Conservation (phyloP, 2,329 filamentous ascomycete species). For the Zymoseptoria crescenta region DNA sequence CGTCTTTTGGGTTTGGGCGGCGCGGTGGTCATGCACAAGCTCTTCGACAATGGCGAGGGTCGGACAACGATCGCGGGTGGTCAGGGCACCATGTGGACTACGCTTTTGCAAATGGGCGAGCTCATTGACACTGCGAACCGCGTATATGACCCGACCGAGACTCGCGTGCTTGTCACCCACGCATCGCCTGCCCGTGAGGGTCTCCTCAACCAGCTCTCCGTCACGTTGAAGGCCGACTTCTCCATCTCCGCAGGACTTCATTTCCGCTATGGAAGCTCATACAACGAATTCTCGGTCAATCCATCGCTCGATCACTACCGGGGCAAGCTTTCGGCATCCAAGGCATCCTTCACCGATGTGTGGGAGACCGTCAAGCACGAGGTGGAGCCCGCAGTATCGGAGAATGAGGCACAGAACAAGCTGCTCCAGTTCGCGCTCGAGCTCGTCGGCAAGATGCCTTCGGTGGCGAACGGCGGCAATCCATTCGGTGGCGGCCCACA, state of each 20-base stretch:
- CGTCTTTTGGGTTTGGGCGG: slow-evolving; percentile 87
- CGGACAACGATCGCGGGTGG: slow-evolving; percentile 96
- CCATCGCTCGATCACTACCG: slow-evolving; percentile 97
- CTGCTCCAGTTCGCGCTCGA: slow-evolving; percentile 84
- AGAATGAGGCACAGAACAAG: slow-evolving; percentile 90
- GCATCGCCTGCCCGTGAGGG: slow-evolving; percentile 94
- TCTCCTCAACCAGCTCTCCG: slow-evolving; percentile 93
- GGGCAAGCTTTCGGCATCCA: slow-evolving; percentile 93
- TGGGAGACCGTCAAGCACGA: slow-evolving; percentile 98
- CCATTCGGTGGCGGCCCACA: slow-evolving; percentile 83
- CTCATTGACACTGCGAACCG: slow-evolving; percentile 95
- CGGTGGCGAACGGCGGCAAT: slow-evolving; percentile 87
- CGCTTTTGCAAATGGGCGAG: slow-evolving; percentile 94
- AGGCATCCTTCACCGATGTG: slow-evolving; percentile 97
- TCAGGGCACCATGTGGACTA: slow-evolving; percentile 99
- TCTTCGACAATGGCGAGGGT: slow-evolving; percentile 97
- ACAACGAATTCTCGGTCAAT: slow-evolving; percentile 99
- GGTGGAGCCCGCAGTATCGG: slow-evolving; percentile 86
- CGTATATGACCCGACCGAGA: slow-evolving; percentile 97
- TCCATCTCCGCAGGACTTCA: slow-evolving; percentile 95
- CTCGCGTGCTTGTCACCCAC: slow-evolving; percentile 91
- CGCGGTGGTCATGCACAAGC: slow-evolving; percentile 98
- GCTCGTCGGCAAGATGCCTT: slow-evolving; percentile 97
- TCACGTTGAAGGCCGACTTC: slow-evolving; percentile 95
- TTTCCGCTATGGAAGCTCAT: slow-evolving; percentile 97